These are phyloP conservation scores for Gryganskiella cystojenkinii DNA, from an alignment of 192 early-diverging fungal genomes.

Conservation along the genomic window DNA sequence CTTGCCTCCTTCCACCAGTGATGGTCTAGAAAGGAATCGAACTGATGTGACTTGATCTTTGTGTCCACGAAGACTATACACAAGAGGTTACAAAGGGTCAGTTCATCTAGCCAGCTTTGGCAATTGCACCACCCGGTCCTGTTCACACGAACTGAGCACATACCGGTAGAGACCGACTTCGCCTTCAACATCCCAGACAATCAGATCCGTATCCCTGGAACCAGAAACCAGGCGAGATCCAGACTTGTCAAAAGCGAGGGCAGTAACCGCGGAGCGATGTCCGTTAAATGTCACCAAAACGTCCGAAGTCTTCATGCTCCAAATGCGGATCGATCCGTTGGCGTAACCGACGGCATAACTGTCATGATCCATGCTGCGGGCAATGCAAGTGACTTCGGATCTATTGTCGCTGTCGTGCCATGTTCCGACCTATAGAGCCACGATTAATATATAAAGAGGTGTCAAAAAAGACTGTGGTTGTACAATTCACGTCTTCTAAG, in stretches of 20 bases:
- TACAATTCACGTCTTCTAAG: background rate
- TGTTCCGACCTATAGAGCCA: slow-evolving; percentile 64
- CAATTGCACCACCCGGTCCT: no score
- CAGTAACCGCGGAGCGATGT: slow-evolving; percentile 87
- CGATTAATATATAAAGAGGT: no score
- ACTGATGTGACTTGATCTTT: slow-evolving; percentile 93
- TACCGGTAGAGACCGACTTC: slow-evolving; percentile 84
- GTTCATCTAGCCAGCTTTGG: no score
- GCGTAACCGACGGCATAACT: slow-evolving; percentile 93
- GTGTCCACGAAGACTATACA: slow-evolving; percentile 84
- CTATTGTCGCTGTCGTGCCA: slow-evolving; percentile 88
- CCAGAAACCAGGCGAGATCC: slow-evolving; percentile 92
- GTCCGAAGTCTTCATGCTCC: slow-evolving; percentile 68
- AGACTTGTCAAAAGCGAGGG: slow-evolving; percentile 81
- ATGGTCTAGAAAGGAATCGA: slow-evolving; percentile 63
- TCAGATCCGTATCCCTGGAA: slow-evolving; percentile 92
- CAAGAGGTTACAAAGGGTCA: no score
- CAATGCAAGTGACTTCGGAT: slow-evolving; percentile 87
- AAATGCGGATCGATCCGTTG: slow-evolving; percentile 94
- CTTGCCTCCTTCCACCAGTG: slow-evolving; percentile 52
- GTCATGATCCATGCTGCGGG: slow-evolving; percentile 71
- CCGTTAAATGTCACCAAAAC: slow-evolving; percentile 87
- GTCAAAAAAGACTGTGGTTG: background rate
- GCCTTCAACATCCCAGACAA: slow-evolving; percentile 95
- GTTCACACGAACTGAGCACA: background rate